phyloP scores from a whole-genome alignment of 208 protist species.

The Trypanosoma rangeli region DNA sequence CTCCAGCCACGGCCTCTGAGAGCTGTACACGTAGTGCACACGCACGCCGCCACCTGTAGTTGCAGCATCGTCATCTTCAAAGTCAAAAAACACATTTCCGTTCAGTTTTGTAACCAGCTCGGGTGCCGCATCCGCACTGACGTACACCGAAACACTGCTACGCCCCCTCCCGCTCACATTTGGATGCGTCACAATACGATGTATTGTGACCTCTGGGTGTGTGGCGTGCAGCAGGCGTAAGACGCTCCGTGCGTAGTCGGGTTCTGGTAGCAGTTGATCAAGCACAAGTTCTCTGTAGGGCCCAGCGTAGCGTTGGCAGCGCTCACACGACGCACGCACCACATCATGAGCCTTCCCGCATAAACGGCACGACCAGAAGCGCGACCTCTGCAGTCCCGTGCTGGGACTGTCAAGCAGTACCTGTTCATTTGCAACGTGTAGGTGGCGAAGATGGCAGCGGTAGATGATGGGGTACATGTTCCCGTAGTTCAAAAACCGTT shows the following conservation, averaged over 20 bases:
- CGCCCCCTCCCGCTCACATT: slow-evolving; percentile 33
- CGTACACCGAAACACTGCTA: slow-evolving; percentile 67
- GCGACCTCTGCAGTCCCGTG: slow-evolving; percentile 42
- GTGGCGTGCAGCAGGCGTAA: slow-evolving; percentile 59
- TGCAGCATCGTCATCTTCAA: slow-evolving; percentile 15
- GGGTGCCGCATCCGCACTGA: slow-evolving; percentile 33
- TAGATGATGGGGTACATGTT: slow-evolving; percentile 62
- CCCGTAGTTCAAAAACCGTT: slow-evolving; percentile 55
- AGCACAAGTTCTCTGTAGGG: slow-evolving; percentile 60
- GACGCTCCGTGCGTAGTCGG: slow-evolving; percentile 35
- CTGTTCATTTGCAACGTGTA: slow-evolving; percentile 22
- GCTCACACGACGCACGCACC: slow-evolving; percentile 63
- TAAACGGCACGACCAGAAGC: slow-evolving; percentile 51
- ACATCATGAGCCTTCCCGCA: slow-evolving; percentile 52
- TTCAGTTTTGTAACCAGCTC: slow-evolving; percentile 47
- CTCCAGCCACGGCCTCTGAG: slow-evolving; percentile 60
- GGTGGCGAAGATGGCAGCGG: slow-evolving; percentile 37
- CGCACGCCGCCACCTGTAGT: slow-evolving; percentile 19
- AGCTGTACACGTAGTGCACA: slow-evolving; percentile 62
- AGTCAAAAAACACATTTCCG: slow-evolving; percentile 70
- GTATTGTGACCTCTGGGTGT: slow-evolving; percentile 45
- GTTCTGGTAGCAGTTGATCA: slow-evolving; percentile 59
- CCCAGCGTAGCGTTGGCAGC: slow-evolving; percentile 35
- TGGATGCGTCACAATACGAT: slow-evolving; percentile 55
- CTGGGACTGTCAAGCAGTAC: slow-evolving; percentile 36